Evolutionary conservation across 345 rosid genomes (phyloP).

Genomic region (Moringa oleifera): DNA sequence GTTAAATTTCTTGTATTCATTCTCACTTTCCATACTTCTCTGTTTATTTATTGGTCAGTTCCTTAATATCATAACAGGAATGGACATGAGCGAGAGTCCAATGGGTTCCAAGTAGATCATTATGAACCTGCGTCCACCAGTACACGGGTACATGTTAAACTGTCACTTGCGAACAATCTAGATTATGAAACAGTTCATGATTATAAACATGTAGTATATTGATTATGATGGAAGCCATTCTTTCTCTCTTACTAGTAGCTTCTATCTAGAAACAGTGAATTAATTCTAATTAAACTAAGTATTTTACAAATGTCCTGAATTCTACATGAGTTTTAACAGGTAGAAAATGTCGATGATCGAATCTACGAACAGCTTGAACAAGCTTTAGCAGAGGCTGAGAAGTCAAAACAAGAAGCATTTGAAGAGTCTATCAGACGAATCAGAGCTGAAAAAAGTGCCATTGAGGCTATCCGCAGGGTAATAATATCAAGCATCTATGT

Average conservation of each 20-base stretch:
- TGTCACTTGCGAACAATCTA: not conserved
- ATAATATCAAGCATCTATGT: not conserved
- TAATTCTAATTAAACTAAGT: not conserved
- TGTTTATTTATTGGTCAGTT: no score
- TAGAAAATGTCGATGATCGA: constrained; percentile 21
- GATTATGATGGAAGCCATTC: not conserved
- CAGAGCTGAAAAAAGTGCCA: constrained; percentile 38
- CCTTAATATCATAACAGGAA: not conserved
- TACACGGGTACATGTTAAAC: not conserved
- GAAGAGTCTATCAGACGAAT: constrained; percentile 41
- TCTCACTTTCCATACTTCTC: no score
- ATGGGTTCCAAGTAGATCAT: constrained; percentile 5
- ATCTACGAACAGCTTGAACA: constrained; percentile 34
- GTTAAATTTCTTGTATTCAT: no score
- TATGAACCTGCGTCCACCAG: not conserved
- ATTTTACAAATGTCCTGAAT: not conserved
- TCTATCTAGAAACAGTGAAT: not conserved
- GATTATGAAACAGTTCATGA: not conserved
- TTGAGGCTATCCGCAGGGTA: constrained; percentile 39
- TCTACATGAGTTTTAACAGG: constrained; percentile 26
- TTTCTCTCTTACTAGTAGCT: not conserved
- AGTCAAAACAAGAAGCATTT: constrained; percentile 35
- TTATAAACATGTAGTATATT: not conserved
- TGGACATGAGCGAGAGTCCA: constrained; percentile 10
- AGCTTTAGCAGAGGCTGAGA: constrained; percentile 35